phyloP scores from a whole-genome alignment of 768 basidiomycete species.

The Lactarius evosmus region DNA sequence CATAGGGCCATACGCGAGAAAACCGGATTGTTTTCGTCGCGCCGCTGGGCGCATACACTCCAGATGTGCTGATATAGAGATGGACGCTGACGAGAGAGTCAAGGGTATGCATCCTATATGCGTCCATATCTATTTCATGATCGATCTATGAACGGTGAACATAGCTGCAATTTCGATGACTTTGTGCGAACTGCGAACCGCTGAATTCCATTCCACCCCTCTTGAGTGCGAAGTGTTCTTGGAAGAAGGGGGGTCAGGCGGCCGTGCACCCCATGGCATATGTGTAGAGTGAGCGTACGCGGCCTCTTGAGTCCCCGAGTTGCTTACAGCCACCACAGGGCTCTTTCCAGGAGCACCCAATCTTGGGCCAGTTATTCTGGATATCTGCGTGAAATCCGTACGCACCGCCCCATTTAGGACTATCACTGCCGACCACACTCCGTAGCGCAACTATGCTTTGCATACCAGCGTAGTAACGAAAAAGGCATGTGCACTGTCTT shows the following conservation, averaged over 20 bases:
- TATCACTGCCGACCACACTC: neutral
- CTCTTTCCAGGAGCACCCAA: slow-evolving; percentile 28
- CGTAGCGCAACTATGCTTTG: slow-evolving; percentile 27
- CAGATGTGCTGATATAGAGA: slow-evolving; percentile 24
- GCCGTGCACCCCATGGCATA: slow-evolving; percentile 11
- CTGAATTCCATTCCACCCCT: slow-evolving; percentile 24
- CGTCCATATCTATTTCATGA: neutral
- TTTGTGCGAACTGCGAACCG: slow-evolving; percentile 27
- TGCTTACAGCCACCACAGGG: slow-evolving; percentile 10
- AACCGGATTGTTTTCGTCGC: slow-evolving; percentile 28
- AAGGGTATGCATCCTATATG: slow-evolving; percentile 16
- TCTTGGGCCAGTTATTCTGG: slow-evolving; percentile 30
- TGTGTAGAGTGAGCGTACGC: slow-evolving; percentile 25
- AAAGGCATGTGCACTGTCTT: slow-evolving; percentile 12
- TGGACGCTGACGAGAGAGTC: slow-evolving; percentile 25
- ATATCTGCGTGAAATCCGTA: slow-evolving; percentile 28
- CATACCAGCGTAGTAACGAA: slow-evolving; percentile 25
- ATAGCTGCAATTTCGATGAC: slow-evolving; percentile 28
- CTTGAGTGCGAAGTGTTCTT: slow-evolving; percentile 25
- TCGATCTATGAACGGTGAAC: neutral
- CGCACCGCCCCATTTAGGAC: neutral
- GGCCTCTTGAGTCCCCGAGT: neutral
- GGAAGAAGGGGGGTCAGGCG: neutral
- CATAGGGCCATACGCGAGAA: slow-evolving; percentile 8
- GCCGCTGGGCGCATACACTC: slow-evolving; percentile 23